Base-by-base conservation (phyloP, 768 basidiomycete species). In the Lactarius akahatsu region DNA sequence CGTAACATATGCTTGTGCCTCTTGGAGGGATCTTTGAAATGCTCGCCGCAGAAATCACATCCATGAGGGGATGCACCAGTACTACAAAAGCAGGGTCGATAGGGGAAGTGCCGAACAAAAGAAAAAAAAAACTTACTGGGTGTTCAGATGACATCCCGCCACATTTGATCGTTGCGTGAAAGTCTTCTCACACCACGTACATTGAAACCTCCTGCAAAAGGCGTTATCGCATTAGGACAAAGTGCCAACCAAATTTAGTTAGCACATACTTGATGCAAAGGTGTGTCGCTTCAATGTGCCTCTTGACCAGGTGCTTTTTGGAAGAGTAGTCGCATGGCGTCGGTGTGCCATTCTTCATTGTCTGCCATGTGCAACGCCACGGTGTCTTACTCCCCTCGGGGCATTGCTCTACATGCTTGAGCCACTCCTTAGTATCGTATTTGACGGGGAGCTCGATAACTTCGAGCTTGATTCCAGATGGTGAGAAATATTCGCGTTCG, bases 291-390 rank as follows among this genome's bases (percentile, higher is more conserved):
- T 86, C 81, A 57, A 90, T 80, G 73, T 90, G 88, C 32, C 88
- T 81, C 74, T 88, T 88, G 65, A 89, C 85, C 52, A 87, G 79
- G 72, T 88, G 87, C 74, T 85, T 87, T 72, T 86, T 85, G 30
- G 81, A 77, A 40, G 73, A 72, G 67, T 83, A 83, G 26, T 76
- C 73, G 68, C 83, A 85, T 55, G 70, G 72, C 41, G 72, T 71
- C 36, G 72, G 73, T 69, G 65, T 77, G 62, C 73, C 76, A 63
- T 69, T 72, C 64, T 71, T 72, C 56, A 75, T 73, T 16, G 77
- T 76, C 55, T 74, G 70, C 81, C 81, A 82, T 57, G 76, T 77
- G 73, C 81, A 81, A 55, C 75, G 71, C 77, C 77, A 81, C 62
- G 75, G 59, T 56, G 64, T 59, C 57, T 30, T 63, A 61, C 70